Base-by-base conservation (phyloP, 331 rosid genomes). In the Rhamnella rubrinervis region DNA sequence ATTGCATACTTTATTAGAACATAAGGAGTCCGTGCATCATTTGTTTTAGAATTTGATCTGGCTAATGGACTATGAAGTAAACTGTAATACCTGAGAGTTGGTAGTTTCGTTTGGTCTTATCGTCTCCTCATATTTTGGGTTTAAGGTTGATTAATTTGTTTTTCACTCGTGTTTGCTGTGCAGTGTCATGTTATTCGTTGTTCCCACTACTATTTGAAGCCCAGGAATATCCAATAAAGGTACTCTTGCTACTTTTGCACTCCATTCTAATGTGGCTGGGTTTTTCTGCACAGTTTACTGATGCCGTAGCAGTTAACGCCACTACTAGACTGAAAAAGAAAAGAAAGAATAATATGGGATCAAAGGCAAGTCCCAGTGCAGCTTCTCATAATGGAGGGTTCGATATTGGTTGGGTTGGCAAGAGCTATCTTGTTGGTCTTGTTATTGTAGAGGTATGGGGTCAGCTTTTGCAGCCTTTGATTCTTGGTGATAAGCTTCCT, bases 181-280 rank as follows among this genome's bases (percentile, higher is more conserved):
- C 92, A 93, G 98, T 84, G 37, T 90, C 96, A 18, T 90, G 98
- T 88, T 88, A 90, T 77, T 90, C 97, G 5, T 70, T 85, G 65
- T 90, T 93, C 63, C 98, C 97, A 0, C 88, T 93, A 26, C 85
- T 93, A 61, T 88, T 79, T 73, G 96, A 85, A 82, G 82, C 89
- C 70, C 97, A 77, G 75, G 98, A 93, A 74, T 90, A 90, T 68
- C 97, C 96, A 25, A 78, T 93, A 72, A 93, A 87, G 85, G 87
- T 85, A 61, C 68, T 87, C 20, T 66, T 93, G 76, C 83, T 93
- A 59, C 86, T 93, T 21, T 63, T 87, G 63, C 88, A 90, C 81
- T 76, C 88, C 18, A 79, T 82, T 66, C 70, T 93, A 52, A 88
- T 80, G 83, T 88, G 95, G 97, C 81, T 84, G 20, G 91, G 88